Evolutionary conservation across 164 flowering plant species (phyloP), one percentile per base, ranked within the genome.

Genomic region (Tetracentron sinense): DNA sequence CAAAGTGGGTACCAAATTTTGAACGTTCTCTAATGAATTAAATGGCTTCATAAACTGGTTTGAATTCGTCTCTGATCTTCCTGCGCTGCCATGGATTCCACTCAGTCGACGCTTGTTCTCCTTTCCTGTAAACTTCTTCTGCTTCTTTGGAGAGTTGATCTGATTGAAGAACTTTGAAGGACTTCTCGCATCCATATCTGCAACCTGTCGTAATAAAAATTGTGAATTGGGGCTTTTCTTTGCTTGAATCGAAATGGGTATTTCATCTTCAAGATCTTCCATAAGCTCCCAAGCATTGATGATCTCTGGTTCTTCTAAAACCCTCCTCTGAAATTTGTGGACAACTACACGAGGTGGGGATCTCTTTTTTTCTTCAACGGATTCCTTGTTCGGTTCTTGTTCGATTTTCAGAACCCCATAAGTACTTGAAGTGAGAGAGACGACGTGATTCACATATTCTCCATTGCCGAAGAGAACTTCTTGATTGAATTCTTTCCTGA

Each of bases 271-370:
- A 17, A 47, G 50, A 47, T 75, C 95, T 52, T 77, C 79, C 96
- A 94, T 91, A 14, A 89, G 78, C 63, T 94, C 95, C 91, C 90
- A 83, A 12, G 95, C 74, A 54, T 94, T 86, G 62, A 94, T 91
- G 51, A 90, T 78, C 76, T 87, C 96, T 2, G 85, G 83, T 17
- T 72, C 82, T 8, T 83, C 83, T 0, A 28, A 28, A 28, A 10
- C 35, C 44, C 60, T 60, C 47, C 33, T 58, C 19, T 42, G 42
- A 28, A 42, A n/a, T 20, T 53, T 58, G 60, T 51, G 59, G 28
- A 54, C 50, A 17, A 42, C 49, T 10, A 48, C 44, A 42, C 62
- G 72, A 19, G 79, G 53, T 25, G 84, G 81, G 22, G 84, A 79
- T 28, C 54, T 63, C 52, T 68, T 72, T 59, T 65, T 33, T 22